Evolutionary conservation across 768 basidiomycete species (phyloP), one percentile per base, ranked within the genome.

Genomic region (Termitomyces bulborhizus): DNA sequence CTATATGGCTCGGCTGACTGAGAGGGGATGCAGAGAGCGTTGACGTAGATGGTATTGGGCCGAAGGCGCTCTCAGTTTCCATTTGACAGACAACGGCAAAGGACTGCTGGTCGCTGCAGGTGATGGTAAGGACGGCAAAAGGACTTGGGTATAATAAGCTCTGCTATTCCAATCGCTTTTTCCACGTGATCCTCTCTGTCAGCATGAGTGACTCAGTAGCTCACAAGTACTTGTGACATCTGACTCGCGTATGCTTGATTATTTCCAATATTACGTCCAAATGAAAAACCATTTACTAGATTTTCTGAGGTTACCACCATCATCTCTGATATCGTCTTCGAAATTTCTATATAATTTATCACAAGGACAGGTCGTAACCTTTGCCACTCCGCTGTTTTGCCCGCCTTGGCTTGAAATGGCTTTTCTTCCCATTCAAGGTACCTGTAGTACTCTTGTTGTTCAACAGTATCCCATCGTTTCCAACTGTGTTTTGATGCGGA

Each of bases 301-400:
- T n/a, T n/a, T n/a, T 21, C 21, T 21, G 21, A 21, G 21, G 21
- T 21, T 21, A 21, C 21, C 21, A 21, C 2, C 21, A 21, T 21
- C 21, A 21, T 21, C 21, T 21, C 21, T 21, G 21, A 21, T 21
- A 21, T 21, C 21, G 2, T 21, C 21, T 2, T 21, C 2, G 2
- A 21, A 1, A 21, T 21, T 21, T 21, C 21, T 21, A 21, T 21
- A 11, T 29, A 46, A 11, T 46, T 12, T 3, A 5, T 6, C 12
- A 18, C n/a, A 31, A 46, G 44, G 44, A 29, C 8, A 21, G 29
- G 68, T 97, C 96, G 63, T 98, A 98, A 24, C 96, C 96, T 65
- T 83, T 88, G 13, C 96, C 96, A 65, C 92, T 93, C 58, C 96
- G 76, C 70, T 95, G 89, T 73, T 98, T 98, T 46, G 81, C 81